phyloP scores from a whole-genome alignment of 2,329 filamentous ascomycete species.

The Colletotrichum acutatum region DNA sequence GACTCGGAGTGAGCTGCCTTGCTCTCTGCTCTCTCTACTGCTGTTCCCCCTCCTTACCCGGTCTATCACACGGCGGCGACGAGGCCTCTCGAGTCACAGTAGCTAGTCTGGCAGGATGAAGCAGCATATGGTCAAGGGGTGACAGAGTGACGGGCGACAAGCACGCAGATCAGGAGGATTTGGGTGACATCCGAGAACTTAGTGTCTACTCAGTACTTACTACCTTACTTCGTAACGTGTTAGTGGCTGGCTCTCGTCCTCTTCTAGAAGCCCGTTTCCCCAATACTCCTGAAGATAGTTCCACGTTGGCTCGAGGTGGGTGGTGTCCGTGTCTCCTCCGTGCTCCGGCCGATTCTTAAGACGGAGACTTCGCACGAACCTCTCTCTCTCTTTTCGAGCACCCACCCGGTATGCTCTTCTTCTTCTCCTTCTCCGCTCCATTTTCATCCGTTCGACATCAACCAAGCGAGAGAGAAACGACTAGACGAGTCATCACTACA shows the following conservation, averaged over 20 bases:
- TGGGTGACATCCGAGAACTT: conserved; percentile 11
- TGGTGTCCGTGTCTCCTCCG: not conserved
- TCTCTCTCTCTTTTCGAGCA: not conserved
- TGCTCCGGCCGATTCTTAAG: conserved; percentile 17
- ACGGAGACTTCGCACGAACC: conserved; percentile 16
- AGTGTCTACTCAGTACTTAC: not conserved
- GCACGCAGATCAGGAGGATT: conserved; percentile 1
- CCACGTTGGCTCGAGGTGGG: not conserved
- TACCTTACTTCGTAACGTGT: not conserved
- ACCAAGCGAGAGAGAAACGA: not conserved
- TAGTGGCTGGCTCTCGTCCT: not conserved
- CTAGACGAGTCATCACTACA: not conserved
- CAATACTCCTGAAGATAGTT: not conserved
- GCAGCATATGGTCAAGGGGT: conserved; percentile 1
- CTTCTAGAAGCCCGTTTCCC: conserved; percentile 13
- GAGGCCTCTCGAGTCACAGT: too few species aligned
- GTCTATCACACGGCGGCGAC: not conserved
- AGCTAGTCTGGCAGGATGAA: not conserved
- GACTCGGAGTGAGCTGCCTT: not conserved
- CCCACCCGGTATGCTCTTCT: not conserved
- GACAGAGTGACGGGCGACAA: not conserved
- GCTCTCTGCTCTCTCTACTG: not conserved
- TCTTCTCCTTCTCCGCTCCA: not conserved
- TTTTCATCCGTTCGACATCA: not conserved
- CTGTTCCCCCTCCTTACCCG: too few species aligned